Conservation (phyloP, 495 filamentous ascomycete genomes). For the Penicillium diatomitis region DNA sequence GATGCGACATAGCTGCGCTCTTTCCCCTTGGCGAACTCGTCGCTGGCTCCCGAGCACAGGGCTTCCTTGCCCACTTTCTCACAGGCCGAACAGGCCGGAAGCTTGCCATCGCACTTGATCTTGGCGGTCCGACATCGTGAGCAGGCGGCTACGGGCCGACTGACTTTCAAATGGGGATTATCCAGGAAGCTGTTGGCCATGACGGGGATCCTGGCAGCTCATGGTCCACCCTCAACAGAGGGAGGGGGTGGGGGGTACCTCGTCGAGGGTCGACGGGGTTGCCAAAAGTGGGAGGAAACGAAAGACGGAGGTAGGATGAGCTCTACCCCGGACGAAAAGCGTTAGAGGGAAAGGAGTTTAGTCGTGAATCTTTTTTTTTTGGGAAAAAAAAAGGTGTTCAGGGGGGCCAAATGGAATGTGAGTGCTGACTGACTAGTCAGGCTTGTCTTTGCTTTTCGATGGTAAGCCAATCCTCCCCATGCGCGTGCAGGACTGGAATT, state of each 20-base stretch:
- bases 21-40: constrained; percentile 89
- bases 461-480: too few relatives aligned
- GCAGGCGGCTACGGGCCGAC: constrained; percentile 85
- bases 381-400: too few relatives aligned
- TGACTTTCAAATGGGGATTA: constrained; percentile 77
- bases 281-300: not conserved
- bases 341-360: too few relatives aligned
- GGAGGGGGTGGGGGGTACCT: not conserved
- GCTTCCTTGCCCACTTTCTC: constrained; percentile 71
- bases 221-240: not conserved
- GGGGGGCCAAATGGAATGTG: too few relatives aligned
- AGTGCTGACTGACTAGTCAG: too few relatives aligned
- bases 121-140: constrained; percentile 87
- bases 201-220: constrained; percentile 14
- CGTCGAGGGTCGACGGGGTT: too few relatives aligned
- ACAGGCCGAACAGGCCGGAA: constrained; percentile 88
- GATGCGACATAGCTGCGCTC: constrained; percentile 93
- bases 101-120: constrained; percentile 91
- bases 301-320: too few relatives aligned
- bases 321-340: too few relatives aligned
- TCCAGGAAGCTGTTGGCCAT: constrained; percentile 42
- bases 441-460: too few relatives aligned
- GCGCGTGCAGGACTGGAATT: too few relatives aligned
- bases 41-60: constrained; percentile 87
- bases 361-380: too few relatives aligned